Evolutionary conservation across 352 stramenopile species (phyloP).

Genomic region (Phytopythium mirpurense): DNA sequence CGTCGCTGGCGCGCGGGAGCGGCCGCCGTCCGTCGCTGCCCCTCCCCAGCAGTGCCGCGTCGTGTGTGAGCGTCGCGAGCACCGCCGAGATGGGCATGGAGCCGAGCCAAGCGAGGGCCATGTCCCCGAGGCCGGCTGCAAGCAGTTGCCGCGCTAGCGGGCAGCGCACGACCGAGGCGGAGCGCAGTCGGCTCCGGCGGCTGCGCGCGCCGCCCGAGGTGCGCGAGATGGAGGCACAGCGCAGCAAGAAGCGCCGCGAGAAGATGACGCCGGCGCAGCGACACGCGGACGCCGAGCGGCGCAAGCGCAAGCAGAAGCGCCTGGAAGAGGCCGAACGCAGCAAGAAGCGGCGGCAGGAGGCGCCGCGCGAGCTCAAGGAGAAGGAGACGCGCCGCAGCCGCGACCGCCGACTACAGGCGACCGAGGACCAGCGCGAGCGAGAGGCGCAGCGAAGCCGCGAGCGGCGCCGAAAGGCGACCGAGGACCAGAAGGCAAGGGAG

Average conservation of each 20-base stretch:
- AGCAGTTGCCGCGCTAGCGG: constrained; percentile 1
- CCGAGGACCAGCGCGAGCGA: constrained; percentile 54
- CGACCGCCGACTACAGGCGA: constrained; percentile 53
- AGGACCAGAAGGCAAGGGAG: constrained; percentile 54
- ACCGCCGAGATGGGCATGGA: neutral
- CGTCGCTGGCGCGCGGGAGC: neutral
- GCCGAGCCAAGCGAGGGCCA: neutral
- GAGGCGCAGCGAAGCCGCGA: constrained; percentile 54
- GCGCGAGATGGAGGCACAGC: constrained; percentile 39
- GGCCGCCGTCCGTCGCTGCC: neutral
- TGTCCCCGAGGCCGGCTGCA: neutral
- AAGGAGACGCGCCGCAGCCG: constrained; percentile 57
- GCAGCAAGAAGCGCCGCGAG: constrained; percentile 55
- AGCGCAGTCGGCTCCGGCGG: constrained; percentile 50
- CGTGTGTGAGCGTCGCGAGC: neutral
- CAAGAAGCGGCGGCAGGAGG: constrained; percentile 40
- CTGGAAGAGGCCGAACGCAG: constrained; percentile 44
- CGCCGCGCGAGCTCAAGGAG: constrained; percentile 30
- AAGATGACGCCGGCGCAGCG: constrained; percentile 56
- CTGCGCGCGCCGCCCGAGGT: constrained; percentile 40
- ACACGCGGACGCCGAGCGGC: constrained; percentile 59
- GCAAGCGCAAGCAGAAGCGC: constrained; percentile 48
- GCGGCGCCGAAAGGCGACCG: constrained; percentile 50
- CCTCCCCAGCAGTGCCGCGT: neutral
- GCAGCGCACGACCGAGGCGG: constrained; percentile 40